Evolutionary conservation across 1,284 basidiomycete species (phyloP).

Genomic region (Cutaneotrichosporon mucoides): DNA sequence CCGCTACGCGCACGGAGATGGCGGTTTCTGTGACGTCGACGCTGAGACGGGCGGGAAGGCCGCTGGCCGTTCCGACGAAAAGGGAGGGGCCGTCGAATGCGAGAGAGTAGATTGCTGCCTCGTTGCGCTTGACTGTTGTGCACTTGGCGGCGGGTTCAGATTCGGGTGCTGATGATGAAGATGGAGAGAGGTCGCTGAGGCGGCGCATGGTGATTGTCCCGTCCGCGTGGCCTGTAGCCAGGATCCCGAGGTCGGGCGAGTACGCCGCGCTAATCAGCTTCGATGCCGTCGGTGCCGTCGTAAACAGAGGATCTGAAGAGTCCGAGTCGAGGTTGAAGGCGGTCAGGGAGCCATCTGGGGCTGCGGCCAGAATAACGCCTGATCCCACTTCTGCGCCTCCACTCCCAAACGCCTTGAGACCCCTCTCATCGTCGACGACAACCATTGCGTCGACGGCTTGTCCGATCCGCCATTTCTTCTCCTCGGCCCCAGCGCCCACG

Average conservation of each 20-base stretch:
- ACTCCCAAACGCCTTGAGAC: conserved; percentile 14
- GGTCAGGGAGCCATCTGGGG: conserved; percentile 54
- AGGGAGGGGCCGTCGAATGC: conserved; percentile 33
- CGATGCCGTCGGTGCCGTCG: conserved; percentile 29
- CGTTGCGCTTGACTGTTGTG: conserved; percentile 55
- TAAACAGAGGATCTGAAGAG: conserved; percentile 31
- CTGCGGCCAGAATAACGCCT: conserved; percentile 53
- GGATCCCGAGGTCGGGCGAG: conserved; percentile 47
- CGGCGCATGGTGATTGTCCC: conserved; percentile 62
- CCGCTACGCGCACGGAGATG: conserved; percentile 21
- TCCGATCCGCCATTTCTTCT: conserved; percentile 43
- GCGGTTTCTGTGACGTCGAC: conserved; percentile 9
- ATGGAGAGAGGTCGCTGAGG: conserved; percentile 17
- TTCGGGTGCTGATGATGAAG: conserved; percentile 14
- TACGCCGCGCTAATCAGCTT: conserved; percentile 58
- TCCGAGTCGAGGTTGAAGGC: conserved; percentile 53
- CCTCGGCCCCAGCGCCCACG: conserved; percentile 57
- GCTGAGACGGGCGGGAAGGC: conserved; percentile 37
- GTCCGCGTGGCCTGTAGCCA: conserved; percentile 62
- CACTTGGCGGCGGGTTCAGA: conserved; percentile 27
- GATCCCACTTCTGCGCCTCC: not conserved
- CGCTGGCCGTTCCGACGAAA: conserved; percentile 41
- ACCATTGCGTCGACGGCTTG: conserved; percentile 33
- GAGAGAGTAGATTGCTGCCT: conserved; percentile 58
- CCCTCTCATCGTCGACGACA: conserved; percentile 31